phyloP scores from a whole-genome alignment of 164 flowering plant genomes.

The Brasenia schreberi region DNA sequence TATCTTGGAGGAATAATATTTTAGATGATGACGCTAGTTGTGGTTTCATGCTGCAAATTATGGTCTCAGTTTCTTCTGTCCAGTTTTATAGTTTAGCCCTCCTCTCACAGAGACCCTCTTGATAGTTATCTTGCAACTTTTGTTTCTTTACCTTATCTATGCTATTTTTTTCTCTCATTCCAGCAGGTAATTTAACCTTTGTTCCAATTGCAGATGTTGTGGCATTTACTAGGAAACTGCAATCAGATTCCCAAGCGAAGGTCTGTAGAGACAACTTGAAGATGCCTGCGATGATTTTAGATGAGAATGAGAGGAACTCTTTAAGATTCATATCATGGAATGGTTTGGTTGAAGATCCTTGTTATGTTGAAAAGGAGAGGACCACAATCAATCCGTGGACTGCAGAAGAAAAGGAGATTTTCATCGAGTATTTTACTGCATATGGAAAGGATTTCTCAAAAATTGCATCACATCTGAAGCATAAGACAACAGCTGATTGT shows the following conservation, averaged over 20 bases:
- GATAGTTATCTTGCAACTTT: neutral
- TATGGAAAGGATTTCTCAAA: constrained; percentile 80
- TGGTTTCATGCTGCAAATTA: no score
- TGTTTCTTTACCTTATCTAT: no score
- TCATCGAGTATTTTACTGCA: constrained; percentile 52
- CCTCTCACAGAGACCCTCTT: neutral
- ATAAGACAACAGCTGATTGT: constrained; percentile 96
- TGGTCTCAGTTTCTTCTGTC: no score
- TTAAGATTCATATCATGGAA: constrained; percentile 62
- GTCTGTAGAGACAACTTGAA: constrained; percentile 33
- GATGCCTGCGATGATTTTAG: constrained; percentile 81
- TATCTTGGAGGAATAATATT: no score
- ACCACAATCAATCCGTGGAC: constrained; percentile 78
- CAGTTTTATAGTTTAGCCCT: no score
- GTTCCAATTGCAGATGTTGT: constrained; percentile 40
- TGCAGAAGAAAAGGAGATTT: constrained; percentile 57
- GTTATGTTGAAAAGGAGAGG: constrained; percentile 77
- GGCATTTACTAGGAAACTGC: constrained; percentile 40
- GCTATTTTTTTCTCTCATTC: constrained; percentile 3
- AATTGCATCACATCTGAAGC: constrained; percentile 71
- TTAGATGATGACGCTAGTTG: no score
- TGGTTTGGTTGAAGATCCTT: constrained; percentile 84
- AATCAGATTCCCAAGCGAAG: constrained; percentile 36
- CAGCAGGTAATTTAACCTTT: constrained; percentile 45
- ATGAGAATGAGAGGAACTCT: constrained; percentile 38